Base-by-base conservation (phyloP, 2,329 filamentous ascomycete genomes). In the Fusarium tuaranense region DNA sequence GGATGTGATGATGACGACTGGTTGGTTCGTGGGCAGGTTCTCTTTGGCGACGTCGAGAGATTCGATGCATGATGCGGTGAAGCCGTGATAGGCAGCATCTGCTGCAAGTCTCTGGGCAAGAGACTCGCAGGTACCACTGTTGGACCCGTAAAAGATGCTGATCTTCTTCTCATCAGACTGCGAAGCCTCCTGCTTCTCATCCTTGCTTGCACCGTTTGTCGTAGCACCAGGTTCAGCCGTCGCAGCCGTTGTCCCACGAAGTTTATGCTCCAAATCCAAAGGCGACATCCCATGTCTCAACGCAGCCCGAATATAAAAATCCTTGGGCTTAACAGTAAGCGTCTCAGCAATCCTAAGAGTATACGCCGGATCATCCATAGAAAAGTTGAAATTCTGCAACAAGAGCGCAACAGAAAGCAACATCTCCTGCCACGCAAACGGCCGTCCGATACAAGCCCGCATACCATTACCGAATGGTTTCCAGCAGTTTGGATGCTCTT, bases 361-460 rank as follows among this genome's bases (percentile, higher is more conserved):
- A 74, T 92, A 92, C 64, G 79, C 83, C 0, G 90, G 87, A 74
- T 94, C 88, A 22, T 89, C 88, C 69, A 90, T 80, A 59, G 86
- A 83, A 75, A 94, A 89, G 74, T 93, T 88, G 81, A 94, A 93
- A 73, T 90, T 92, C 76, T 93, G 92, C 63, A 94, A 83, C 14
- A 93, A 78, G 73, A 92, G 86, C 0, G 89, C 88, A 7, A 79
- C 76, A 36, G 78, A 77, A 9, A 89, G 80, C 5, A 89, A 73
- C 4, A 84, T 83, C 69, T 90, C 88, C 74, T 90, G 88, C 86
- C 86, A 88, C 0, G 88, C 87, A 66, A 90, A 90, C 0, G 86
- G 82, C 2, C 88, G 81, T 6, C 88, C 88, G 36, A 90, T 89
- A 67, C 88, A 90, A 18, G 80, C 86, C 27, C 88, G 81, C 76